Conservation (phyloP, 78 protist genomes). For the Dictyostelium capitatum region DNA sequence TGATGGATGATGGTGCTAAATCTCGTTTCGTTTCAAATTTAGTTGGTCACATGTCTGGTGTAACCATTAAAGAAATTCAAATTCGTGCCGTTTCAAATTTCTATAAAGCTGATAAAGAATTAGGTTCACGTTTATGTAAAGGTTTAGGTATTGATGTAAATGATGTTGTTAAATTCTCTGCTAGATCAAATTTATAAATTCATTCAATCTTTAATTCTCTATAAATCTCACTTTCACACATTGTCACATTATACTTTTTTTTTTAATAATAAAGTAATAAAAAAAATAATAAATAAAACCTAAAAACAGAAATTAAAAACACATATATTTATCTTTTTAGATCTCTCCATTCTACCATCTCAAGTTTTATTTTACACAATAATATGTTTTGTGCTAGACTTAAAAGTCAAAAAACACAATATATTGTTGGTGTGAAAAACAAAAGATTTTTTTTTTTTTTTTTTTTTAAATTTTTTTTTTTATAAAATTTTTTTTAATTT, state of each 20-base stretch:
- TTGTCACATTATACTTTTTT: neutral
- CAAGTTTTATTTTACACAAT: too few species aligned
- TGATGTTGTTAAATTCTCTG: slow-evolving; percentile 40
- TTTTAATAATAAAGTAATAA: too few species aligned
- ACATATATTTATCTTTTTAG: too few species aligned
- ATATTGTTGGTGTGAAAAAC: too few species aligned
- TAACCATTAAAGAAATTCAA: slow-evolving; percentile 60
- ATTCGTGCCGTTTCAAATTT: slow-evolving; percentile 72
- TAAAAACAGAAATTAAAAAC: too few species aligned
- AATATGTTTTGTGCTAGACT: too few species aligned
- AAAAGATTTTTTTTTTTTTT: neutral
- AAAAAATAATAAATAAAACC: neutral
- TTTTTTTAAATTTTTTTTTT: neutral
- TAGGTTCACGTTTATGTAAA: slow-evolving; percentile 66
- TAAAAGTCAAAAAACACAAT: too few species aligned
- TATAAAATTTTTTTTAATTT: neutral
- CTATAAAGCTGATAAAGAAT: slow-evolving; percentile 72
- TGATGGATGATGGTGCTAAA: slow-evolving; percentile 78
- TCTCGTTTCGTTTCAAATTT: slow-evolving; percentile 62
- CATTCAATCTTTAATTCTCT: neutral
- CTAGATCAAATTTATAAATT: slow-evolving; percentile 69
- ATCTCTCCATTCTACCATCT: too few species aligned
- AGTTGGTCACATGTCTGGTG: slow-evolving; percentile 76
- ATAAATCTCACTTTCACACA: neutral
- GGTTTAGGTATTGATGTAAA: slow-evolving; percentile 81